Evolutionary conservation across 2,329 filamentous ascomycete species (phyloP).

Genomic region (Aspergillus tubingensis): DNA sequence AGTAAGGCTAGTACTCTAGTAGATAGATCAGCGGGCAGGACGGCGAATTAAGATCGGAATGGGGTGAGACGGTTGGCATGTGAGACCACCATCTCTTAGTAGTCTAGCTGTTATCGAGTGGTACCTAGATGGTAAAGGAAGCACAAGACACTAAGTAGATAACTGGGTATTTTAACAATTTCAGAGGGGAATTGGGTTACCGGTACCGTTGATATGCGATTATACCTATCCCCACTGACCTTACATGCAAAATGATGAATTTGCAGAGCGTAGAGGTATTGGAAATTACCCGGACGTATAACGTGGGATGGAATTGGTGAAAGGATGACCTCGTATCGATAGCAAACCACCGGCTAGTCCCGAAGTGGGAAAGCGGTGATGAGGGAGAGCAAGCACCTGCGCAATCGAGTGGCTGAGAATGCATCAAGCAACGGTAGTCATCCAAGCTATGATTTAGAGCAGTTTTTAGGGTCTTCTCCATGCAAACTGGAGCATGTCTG

Average conservation of each 20-base stretch:
- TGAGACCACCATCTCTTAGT: too few species aligned
- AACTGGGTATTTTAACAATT: too few species aligned
- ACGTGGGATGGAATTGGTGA: neutral
- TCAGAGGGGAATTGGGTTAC: neutral
- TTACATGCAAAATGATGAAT: neutral
- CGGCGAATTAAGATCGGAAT: neutral
- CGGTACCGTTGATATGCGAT: neutral
- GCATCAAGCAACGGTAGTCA: neutral
- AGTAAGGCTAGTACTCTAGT: neutral
- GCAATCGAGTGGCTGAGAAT: conserved; percentile 18
- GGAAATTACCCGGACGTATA: neutral
- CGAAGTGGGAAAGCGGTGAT: conserved; percentile 3
- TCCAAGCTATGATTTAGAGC: conserved; percentile 1
- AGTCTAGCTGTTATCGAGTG: neutral
- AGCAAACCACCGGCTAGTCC: neutral
- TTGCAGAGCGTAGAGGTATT: neutral
- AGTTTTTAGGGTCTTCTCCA: neutral
- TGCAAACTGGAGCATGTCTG: neutral
- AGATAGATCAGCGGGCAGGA: neutral
- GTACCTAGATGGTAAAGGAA: neutral
- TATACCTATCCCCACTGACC: neutral
- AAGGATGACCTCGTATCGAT: neutral
- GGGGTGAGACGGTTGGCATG: neutral
- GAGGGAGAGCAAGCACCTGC: conserved; percentile 16
- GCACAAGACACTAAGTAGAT: too few species aligned